Percentiles rank a stretch among this genome's conserved stretches.
Conservation (phyloP, 1,139 yeast genomes). For the Magnusiomyces tetraspermus region DNA sequence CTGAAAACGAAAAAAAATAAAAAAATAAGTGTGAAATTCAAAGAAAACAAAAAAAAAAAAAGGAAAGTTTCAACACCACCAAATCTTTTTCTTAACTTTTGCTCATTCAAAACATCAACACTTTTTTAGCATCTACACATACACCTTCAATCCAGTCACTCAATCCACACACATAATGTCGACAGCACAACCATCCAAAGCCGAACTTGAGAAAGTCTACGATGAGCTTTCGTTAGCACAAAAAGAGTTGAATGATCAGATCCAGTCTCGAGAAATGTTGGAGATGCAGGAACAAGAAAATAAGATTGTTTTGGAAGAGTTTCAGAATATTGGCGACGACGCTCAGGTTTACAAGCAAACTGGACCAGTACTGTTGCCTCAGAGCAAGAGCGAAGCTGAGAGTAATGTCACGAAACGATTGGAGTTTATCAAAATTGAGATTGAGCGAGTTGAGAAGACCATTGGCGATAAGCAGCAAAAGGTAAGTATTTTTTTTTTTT, state of each 20-base stretch:
- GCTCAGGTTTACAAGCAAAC: slow-evolving; percentile 75
- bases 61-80: too few relatives aligned
- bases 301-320: slow-evolving; percentile 62
- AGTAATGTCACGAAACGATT: slow-evolving; percentile 77
- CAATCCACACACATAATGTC: not conserved
- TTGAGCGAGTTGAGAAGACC: slow-evolving; percentile 24
- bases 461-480: slow-evolving; percentile 1
- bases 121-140: not conserved
- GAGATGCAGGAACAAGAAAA: slow-evolving; percentile 76
- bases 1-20: too few relatives aligned
- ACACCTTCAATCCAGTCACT: not conserved
- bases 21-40: too few relatives aligned
- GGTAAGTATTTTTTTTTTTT: not conserved
- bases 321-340: slow-evolving; percentile 34
- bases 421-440: slow-evolving; percentile 74
- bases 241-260: slow-evolving; percentile 2
- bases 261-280: slow-evolving; percentile 44
- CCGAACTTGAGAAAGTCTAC: not conserved
- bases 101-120: too few relatives aligned
- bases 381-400: slow-evolving; percentile 72
- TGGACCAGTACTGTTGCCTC: slow-evolving; percentile 88
- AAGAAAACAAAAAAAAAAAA: not conserved
- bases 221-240: not conserved
- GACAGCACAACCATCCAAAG: not conserved
- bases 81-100: too few relatives aligned